Percentiles rank a stretch among this genome's conserved stretches.
Evolutionary conservation across 208 protist species (phyloP).

Genomic region (Wallacemonas sp.): DNA sequence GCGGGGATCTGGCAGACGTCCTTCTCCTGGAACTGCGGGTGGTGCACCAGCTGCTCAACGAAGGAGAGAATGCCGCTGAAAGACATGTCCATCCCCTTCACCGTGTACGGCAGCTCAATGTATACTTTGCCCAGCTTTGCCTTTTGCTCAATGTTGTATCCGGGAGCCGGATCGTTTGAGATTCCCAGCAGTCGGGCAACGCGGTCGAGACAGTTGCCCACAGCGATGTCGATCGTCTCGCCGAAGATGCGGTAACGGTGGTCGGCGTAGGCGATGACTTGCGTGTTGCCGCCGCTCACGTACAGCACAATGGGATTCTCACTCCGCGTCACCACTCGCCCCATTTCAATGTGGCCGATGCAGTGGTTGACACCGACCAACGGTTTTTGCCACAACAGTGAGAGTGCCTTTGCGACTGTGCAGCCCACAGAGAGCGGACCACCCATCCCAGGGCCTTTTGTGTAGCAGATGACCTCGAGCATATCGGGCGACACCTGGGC

Average conservation of each 20-base stretch:
- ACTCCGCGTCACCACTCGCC: conserved; percentile 94
- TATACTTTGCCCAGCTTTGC: conserved; percentile 85
- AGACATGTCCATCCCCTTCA: conserved; percentile 98
- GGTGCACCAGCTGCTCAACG: conserved; percentile 71
- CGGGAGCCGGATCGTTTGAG: conserved; percentile 98
- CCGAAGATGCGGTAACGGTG: conserved; percentile 99
- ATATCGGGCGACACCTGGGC: conserved; percentile 83
- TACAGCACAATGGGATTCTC: conserved; percentile 98
- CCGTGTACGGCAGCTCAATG: conserved; percentile 96
- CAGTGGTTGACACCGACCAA: conserved; percentile 99
- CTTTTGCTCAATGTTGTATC: conserved; percentile 99
- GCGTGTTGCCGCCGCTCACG: conserved; percentile 99
- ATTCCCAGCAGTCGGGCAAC: conserved; percentile 95
- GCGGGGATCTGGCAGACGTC: conserved; percentile 20
- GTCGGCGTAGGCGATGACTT: conserved; percentile 97
- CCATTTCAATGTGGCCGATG: conserved; percentile 99
- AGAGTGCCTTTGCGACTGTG: conserved; percentile 77
- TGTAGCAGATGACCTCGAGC: conserved; percentile 96
- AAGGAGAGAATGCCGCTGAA: conserved; percentile 95
- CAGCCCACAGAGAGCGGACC: conserved; percentile 91
- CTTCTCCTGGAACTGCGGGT: conserved; percentile 63
- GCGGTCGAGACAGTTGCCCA: conserved; percentile 98
- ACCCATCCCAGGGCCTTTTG: conserved; percentile 98
- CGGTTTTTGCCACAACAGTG: conserved; percentile 87
- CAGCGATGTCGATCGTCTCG: conserved; percentile 99